Evolutionary conservation across 441 rosid species (phyloP).

Genomic region (Arabidopsis hybrid): DNA sequence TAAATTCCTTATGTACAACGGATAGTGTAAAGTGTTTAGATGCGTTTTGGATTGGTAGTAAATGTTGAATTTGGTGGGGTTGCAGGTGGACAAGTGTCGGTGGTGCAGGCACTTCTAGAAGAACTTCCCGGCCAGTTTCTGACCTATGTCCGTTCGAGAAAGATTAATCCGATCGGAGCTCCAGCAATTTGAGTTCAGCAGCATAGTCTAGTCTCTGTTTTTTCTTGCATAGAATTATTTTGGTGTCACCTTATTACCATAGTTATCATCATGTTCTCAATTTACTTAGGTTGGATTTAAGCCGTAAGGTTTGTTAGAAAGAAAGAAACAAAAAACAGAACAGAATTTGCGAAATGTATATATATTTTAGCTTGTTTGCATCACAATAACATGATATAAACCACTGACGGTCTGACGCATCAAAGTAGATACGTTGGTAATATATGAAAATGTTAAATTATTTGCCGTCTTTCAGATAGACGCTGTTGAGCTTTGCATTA

Average conservation of each 20-base stretch:
- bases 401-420: not conserved
- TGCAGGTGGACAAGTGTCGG: conserved; percentile 69
- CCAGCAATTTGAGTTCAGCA: conserved; percentile 20
- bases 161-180: conserved; percentile 56
- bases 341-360: not conserved
- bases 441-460: not conserved
- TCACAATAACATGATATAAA: not conserved
- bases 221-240: not conserved
- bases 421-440: not conserved
- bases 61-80: conserved; percentile 15
- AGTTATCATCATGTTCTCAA: not conserved
- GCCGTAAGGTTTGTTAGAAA: not conserved
- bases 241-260: not conserved
- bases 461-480: no score
- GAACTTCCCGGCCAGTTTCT: conserved; percentile 88
- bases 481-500: not conserved
- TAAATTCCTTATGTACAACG: not conserved
- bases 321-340: not conserved
- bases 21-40: not conserved
- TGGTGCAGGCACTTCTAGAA: conserved; percentile 75
- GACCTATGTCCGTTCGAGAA: conserved; percentile 62
- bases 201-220: not conserved
- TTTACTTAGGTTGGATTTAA: not conserved
- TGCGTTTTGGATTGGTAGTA: not conserved
- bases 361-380: not conserved